phyloP scores from a whole-genome alignment of 306 rosid genomes.

The Casuarina glauca region DNA sequence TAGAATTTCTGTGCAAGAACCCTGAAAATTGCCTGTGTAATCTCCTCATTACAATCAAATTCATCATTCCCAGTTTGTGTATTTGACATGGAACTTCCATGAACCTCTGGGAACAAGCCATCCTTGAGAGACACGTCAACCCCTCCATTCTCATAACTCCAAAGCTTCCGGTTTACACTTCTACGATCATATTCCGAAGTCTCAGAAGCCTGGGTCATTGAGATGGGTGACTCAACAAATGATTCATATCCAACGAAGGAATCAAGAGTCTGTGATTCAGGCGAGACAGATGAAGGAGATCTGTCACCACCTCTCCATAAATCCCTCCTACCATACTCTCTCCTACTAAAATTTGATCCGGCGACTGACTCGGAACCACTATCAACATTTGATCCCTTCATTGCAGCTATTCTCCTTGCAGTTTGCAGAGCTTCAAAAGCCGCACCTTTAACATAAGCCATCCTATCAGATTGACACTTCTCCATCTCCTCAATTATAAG shows the following conservation, averaged over 20 bases:
- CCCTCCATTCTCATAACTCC: constrained; percentile 69
- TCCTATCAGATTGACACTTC: constrained; percentile 70
- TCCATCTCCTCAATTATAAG: constrained; percentile 76
- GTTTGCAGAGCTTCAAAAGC: constrained; percentile 89
- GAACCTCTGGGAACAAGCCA: constrained; percentile 58
- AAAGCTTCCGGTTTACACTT: constrained; percentile 71
- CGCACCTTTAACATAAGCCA: constrained; percentile 78
- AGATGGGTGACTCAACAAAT: constrained; percentile 57
- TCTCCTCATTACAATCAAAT: constrained; percentile 31
- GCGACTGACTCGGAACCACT: constrained; percentile 55
- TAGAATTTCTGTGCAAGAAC: constrained; percentile 46
- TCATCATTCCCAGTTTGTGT: constrained; percentile 29
- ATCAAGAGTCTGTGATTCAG: constrained; percentile 62
- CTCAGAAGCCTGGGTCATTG: constrained; percentile 41
- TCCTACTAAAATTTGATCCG: constrained; percentile 63
- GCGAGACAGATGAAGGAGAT: constrained; percentile 60
- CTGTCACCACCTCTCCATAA: constrained; percentile 42
- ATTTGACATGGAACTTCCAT: constrained; percentile 34
- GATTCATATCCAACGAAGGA: constrained; percentile 66
- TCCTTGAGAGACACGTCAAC: constrained; percentile 84
- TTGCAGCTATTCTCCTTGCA: constrained; percentile 53
- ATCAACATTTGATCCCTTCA: constrained; percentile 45
- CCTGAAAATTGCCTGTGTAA: constrained; percentile 52
- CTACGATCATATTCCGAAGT: constrained; percentile 35
- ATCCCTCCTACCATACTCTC: constrained; percentile 39